Evolutionary conservation across 2,329 filamentous ascomycete species (phyloP).

Genomic region (Microascus cirrosus): DNA sequence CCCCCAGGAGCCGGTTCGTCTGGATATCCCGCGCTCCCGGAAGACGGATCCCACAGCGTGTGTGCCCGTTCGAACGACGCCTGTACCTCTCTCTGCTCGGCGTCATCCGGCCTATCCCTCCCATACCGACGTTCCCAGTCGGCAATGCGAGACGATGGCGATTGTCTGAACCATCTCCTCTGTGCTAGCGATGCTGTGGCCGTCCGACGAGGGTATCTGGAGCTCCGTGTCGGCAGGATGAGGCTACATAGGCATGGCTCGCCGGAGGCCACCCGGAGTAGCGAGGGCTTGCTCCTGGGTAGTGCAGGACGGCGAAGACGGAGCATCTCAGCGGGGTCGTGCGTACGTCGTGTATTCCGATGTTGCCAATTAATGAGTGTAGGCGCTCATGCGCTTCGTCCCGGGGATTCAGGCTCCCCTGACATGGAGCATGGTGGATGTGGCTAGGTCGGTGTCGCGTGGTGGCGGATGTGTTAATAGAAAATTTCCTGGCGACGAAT

Average conservation of each 20-base stretch:
- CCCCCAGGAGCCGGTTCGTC: not conserved
- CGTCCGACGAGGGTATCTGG: not conserved
- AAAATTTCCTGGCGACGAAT: not conserved
- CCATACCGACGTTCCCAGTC: not conserved
- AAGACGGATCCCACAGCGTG: not conserved
- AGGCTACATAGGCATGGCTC: not conserved
- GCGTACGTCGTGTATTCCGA: not conserved
- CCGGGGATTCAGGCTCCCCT: not conserved
- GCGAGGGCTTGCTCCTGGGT: not conserved
- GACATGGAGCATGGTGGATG: not conserved
- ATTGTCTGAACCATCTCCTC: not conserved
- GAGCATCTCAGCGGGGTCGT: not conserved
- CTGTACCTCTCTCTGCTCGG: not conserved
- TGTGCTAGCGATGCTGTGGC: not conserved
- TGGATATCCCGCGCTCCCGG: not conserved
- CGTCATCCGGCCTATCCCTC: not conserved
- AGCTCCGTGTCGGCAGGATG: not conserved
- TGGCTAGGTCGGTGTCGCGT: not conserved
- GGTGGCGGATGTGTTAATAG: not conserved
- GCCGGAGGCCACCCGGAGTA: not conserved
- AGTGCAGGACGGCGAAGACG: slow-evolving; percentile 1
- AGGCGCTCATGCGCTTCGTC: not conserved
- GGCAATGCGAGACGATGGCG: not conserved
- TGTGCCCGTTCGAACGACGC: not conserved
- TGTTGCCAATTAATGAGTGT: not conserved